Percentiles rank a stretch among this genome's conserved stretches.
Evolutionary conservation across 352 stramenopile species (phyloP).

Genomic region (Phytophthora citricola): DNA sequence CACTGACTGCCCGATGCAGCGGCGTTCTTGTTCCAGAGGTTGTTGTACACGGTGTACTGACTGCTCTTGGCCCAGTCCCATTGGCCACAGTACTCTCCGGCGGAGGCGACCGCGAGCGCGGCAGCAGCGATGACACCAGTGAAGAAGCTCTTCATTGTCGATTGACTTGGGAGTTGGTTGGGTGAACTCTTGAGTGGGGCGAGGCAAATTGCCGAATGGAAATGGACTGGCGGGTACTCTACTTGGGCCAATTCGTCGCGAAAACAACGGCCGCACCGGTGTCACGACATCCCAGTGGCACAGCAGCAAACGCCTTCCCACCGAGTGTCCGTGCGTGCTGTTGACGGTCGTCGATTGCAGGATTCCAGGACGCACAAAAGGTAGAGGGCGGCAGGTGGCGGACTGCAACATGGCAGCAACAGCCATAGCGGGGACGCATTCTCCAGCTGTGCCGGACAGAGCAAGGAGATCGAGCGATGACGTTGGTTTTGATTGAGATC

Average conservation of each 20-base stretch:
- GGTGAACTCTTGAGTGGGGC: background rate
- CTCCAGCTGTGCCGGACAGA: slow-evolving; percentile 13
- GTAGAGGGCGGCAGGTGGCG: slow-evolving; percentile 7
- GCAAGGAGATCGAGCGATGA: background rate
- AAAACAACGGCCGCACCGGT: slow-evolving; percentile 4
- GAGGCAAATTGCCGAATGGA: slow-evolving; percentile 28
- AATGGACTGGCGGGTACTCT: slow-evolving; percentile 2
- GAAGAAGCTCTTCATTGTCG: slow-evolving; percentile 32
- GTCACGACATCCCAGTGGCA: slow-evolving; percentile 9
- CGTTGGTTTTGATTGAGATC: slow-evolving; percentile 1
- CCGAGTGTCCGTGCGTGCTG: slow-evolving; percentile 4
- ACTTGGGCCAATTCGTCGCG: background rate
- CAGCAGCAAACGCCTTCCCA: slow-evolving; percentile 10
- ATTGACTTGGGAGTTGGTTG: background rate
- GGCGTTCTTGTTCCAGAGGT: slow-evolving; percentile 48
- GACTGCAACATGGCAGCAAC: slow-evolving; percentile 20
- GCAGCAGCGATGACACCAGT: slow-evolving; percentile 21
- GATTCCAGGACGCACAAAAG: slow-evolving; percentile 10
- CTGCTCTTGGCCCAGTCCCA: slow-evolving; percentile 39
- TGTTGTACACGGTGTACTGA: slow-evolving; percentile 60
- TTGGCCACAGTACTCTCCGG: slow-evolving; percentile 37
- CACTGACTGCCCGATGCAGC: slow-evolving; percentile 50
- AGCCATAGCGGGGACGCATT: slow-evolving; percentile 14
- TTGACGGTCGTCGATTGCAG: slow-evolving; percentile 14
- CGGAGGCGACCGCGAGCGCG: slow-evolving; percentile 20